phyloP scores from a whole-genome alignment of 2,329 filamentous ascomycete species.

The Cercospora sojina region DNA sequence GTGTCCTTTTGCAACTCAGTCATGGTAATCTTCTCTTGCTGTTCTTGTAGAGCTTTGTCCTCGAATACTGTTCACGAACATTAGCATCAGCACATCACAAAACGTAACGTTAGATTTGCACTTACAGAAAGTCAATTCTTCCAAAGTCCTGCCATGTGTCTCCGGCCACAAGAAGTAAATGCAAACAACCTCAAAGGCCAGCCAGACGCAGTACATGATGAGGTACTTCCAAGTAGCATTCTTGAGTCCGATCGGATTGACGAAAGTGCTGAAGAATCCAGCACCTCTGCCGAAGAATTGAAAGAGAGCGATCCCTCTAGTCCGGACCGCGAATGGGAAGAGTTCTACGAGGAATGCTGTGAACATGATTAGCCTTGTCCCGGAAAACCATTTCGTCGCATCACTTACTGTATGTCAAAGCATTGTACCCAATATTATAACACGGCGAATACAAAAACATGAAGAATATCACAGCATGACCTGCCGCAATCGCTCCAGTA shows the following conservation, averaged over 20 bases:
- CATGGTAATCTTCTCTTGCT: slow-evolving; percentile 10
- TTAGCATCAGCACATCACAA: not conserved
- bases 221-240: slow-evolving; percentile 48
- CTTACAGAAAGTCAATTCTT: slow-evolving; percentile 50
- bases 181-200: slow-evolving; percentile 44
- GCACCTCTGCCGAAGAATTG: slow-evolving; percentile 55
- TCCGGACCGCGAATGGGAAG: slow-evolving; percentile 58
- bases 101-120: not conserved
- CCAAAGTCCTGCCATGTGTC: slow-evolving; percentile 44
- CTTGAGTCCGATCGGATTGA: slow-evolving; percentile 50
- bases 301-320: slow-evolving; percentile 59
- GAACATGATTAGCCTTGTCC: not conserved
- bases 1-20: not conserved
- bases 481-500: slow-evolving; percentile 37
- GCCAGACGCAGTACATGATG: slow-evolving; percentile 46
- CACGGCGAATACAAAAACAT: slow-evolving; percentile 54
- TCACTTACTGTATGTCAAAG: slow-evolving; percentile 56
- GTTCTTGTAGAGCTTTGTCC: slow-evolving; percentile 31
- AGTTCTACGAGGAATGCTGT: slow-evolving; percentile 57
- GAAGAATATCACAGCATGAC: slow-evolving; percentile 45
- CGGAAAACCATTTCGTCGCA: not conserved
- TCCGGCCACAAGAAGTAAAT: slow-evolving; percentile 51
- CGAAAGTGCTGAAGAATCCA: slow-evolving; percentile 52
- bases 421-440: slow-evolving; percentile 66
- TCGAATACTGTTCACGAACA: slow-evolving; percentile 15